A percentile compares a stretch with the other conserved stretches of the same genome.
These are phyloP conservation scores for Meyerozyma guilliermondii DNA, from an alignment of 1,139 yeast genomes.

Conservation along the genomic window DNA sequence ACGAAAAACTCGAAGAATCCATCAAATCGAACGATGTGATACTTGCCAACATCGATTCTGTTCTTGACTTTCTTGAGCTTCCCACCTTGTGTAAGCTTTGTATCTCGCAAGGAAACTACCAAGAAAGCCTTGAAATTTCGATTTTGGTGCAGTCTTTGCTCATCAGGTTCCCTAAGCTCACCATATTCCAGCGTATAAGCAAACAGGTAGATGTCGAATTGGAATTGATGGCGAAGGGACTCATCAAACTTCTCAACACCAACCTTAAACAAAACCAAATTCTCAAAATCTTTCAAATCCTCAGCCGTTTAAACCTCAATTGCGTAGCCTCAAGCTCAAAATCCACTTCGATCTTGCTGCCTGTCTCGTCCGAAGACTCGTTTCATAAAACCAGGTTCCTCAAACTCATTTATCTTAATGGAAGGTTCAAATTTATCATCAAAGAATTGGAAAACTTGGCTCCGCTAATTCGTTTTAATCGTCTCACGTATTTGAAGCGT, in stretches of 20 bases:
- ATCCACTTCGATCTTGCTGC: conserved; percentile 3
- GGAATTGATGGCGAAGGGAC: conserved; percentile 58
- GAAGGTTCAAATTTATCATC: conserved; percentile 55
- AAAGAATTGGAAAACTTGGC: conserved; percentile 53
- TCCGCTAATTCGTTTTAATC: conserved; percentile 47
- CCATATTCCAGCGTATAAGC: conserved; percentile 52
- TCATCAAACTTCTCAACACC: conserved; percentile 66
- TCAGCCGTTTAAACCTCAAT: conserved; percentile 59
- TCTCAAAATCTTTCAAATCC: conserved; percentile 71
- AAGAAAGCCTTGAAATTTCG: conserved; percentile 80
- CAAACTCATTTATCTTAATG: conserved; percentile 47
- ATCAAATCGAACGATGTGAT: conserved; percentile 31
- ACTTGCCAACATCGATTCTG: conserved; percentile 60
- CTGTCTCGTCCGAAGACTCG: conserved; percentile 4
- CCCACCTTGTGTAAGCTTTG: conserved; percentile 84
- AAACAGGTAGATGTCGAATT: conserved; percentile 53
- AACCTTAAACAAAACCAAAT: conserved; percentile 73
- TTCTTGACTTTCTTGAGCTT: conserved; percentile 74
- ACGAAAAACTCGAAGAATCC: conserved; percentile 19
- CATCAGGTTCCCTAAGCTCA: conserved; percentile 62
- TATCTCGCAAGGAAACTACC: conserved; percentile 79
- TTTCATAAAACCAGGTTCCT: conserved; percentile 24
- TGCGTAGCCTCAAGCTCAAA: conserved; percentile 7
- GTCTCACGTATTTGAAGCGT: conserved; percentile 69
- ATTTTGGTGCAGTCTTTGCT: conserved; percentile 63